phyloP scores from a whole-genome alignment of 1,284 basidiomycete genomes.

The Tilletiopsis washingtonensis region DNA sequence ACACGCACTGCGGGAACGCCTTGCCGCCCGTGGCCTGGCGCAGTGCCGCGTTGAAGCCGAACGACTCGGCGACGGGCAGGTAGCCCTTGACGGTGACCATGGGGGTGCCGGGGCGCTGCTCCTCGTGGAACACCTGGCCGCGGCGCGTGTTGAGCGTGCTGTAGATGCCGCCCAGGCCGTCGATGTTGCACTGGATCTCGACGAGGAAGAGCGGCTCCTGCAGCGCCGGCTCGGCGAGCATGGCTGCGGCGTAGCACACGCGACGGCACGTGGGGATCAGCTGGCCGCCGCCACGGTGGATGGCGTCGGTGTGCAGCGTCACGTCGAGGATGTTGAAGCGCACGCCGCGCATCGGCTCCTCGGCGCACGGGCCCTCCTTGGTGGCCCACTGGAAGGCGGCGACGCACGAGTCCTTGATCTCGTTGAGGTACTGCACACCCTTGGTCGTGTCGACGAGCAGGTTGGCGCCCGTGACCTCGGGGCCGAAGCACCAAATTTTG shows the following conservation, averaged over 20 bases:
- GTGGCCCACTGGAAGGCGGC: slow-evolving; percentile 99
- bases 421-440: slow-evolving; percentile 67
- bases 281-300: slow-evolving; percentile 99
- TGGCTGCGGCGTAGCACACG: slow-evolving; percentile 88
- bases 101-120: slow-evolving; percentile 92
- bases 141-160: slow-evolving; percentile 85
- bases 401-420: slow-evolving; percentile 99
- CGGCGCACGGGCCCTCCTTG: slow-evolving; percentile 72
- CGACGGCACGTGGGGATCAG: slow-evolving; percentile 93
- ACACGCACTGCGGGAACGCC: slow-evolving; percentile 94
- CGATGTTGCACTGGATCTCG: slow-evolving; percentile 97
- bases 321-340: slow-evolving; percentile 95
- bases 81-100: slow-evolving; percentile 99
- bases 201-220: slow-evolving; percentile 97
- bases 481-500: slow-evolving; percentile 99
- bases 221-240: slow-evolving; percentile 82
- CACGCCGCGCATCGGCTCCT: slow-evolving; percentile 98
- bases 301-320: slow-evolving; percentile 94
- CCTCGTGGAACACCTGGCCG: slow-evolving; percentile 96
- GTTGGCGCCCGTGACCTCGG: slow-evolving; percentile 95
- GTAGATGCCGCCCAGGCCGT: slow-evolving; percentile 98
- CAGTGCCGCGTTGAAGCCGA: slow-evolving; percentile 97
- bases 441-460: slow-evolving; percentile 96
- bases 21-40: slow-evolving; percentile 88
- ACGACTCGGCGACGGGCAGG: slow-evolving; percentile 92